Base-by-base conservation (phyloP, 208 protist genomes). In the Trypanosoma rangeli region DNA sequence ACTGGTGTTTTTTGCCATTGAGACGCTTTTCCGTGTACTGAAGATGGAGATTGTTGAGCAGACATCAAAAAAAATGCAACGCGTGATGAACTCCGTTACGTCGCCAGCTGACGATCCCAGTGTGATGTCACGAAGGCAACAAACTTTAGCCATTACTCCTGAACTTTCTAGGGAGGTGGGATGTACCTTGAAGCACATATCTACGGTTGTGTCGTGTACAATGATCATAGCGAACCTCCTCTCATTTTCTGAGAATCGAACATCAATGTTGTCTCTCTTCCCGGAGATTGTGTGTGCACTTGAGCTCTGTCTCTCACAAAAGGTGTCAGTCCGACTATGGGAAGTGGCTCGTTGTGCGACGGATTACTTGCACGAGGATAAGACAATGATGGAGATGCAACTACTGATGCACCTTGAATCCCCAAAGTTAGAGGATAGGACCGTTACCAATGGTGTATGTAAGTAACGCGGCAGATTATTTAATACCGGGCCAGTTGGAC, bases 221-320 rank as follows among this genome's bases (percentile, higher is more conserved):
- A 65, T 65, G 65, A 49, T 71, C 5, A 53, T 78, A 57, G 63
- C 57, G 10, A 78, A 78, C 31, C 59, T 78, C 15, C 66, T 78
- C 20, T 62, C 56, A 44, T 78, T 73, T 53, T 37, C 55, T 29
- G 65, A 65, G 33, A 78, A 78, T 61, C 48, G 64, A 5, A 20
- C 24, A 37, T 52, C 52, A n/a, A 65, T 78, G 48, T 15, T 54
- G 0, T 52, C 20, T 28, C 54, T 68, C 8, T 64, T 39, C 15
- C 66, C 73, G 22, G 57, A 65, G 15, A 44, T 78, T 55, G 28
- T 68, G 0, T 4, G 28, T 49, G 73, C 66, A 50, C 26, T 66
- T 13, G 53, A 62, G 35, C 48, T 63, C 1, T 76, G 71, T 50
- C 39, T 64, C n/a, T 35, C 54, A 22, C 71, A 68, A 54, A 33